Base-by-base conservation (phyloP, 352 stramenopile species). In the Phytophthora fragariae region DNA sequence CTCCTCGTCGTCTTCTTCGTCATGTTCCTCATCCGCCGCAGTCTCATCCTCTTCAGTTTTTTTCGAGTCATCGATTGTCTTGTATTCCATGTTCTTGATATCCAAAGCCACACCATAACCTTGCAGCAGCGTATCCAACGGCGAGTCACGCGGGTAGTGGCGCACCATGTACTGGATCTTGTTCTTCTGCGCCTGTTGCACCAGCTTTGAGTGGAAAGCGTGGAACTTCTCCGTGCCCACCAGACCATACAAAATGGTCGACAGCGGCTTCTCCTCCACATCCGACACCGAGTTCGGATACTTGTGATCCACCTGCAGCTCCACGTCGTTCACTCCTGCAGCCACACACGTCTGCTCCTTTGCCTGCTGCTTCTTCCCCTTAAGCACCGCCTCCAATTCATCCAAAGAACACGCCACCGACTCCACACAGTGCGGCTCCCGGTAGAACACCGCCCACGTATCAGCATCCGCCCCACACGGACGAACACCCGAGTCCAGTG, bases 81-180 rank as follows among this genome's bases (percentile, higher is more conserved):
- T 97, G 79, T 99, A 99, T 77, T 99, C 96, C 90, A 98, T 98
- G 76, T 99, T 98, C 77, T 99, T 99, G 62, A 99, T 98, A 62
- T 99, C 93, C 33, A 99, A 76, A 2, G 89, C 86, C 31, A 98
- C 92, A 9, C 95, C 95, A 62, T 98, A 99, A 19, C 96, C 96
- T 57, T 98, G 92, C 9, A 98, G 68, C 46, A 93, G 72, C 52
- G 93, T 97, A 68, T 91, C 80, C 46, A 93, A 58, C 11, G 63
- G 77, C 39, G 88, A 85, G 57, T 95, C 79, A 47, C 82, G 83
- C 2, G 91, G 79, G 19, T 84, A 94, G 57, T 96, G 92, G 35
- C 91, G 90, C 44, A 94, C 76, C 70, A 97, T 92, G 75, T 97
- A 97, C 75, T 86, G 77, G 21, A 97, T 67, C 31, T 83, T 61